A percentile compares a stretch with the other conserved stretches of the same genome.
phyloP scores from a whole-genome alignment of 768 basidiomycete species.

The Rubroboletus satanas region DNA sequence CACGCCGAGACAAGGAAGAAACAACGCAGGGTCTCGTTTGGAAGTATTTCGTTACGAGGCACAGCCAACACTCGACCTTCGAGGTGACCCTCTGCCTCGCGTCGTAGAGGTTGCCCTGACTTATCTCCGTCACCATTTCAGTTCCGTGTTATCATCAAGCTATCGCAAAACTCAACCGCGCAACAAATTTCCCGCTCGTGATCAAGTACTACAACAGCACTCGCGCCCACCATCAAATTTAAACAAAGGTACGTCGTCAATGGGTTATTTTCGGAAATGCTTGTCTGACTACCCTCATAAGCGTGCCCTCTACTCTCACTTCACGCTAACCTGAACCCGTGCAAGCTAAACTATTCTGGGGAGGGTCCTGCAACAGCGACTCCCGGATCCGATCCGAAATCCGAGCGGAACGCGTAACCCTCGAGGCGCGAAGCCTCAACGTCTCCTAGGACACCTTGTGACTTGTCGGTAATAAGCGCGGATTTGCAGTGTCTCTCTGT shows the following conservation, averaged over 20 bases:
- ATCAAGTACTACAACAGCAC: neutral
- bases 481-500: constrained; percentile 1
- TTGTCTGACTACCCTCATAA: neutral
- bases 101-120: constrained; percentile 11
- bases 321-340: neutral
- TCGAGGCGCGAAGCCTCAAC: constrained; percentile 10
- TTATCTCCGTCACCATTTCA: constrained; percentile 24
- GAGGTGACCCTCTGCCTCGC: neutral
- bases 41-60: constrained; percentile 9
- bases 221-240: neutral
- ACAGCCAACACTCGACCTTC: neutral
- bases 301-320: neutral
- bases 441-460: constrained; percentile 5
- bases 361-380: neutral
- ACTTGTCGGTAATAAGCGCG: constrained; percentile 6
- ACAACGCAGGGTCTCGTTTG: constrained; percentile 11
- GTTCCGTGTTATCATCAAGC: constrained; percentile 13
- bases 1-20: constrained; percentile 18
- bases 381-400: neutral
- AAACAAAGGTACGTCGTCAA: constrained; percentile 3
- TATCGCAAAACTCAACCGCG: neutral
- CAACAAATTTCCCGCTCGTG: neutral
- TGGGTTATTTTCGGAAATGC: neutral
- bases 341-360: neutral
- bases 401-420: neutral